Percentiles rank a stretch among this genome's conserved stretches.
phyloP scores from a whole-genome alignment of 768 basidiomycete species.

The Pulveroboletus sp. region DNA sequence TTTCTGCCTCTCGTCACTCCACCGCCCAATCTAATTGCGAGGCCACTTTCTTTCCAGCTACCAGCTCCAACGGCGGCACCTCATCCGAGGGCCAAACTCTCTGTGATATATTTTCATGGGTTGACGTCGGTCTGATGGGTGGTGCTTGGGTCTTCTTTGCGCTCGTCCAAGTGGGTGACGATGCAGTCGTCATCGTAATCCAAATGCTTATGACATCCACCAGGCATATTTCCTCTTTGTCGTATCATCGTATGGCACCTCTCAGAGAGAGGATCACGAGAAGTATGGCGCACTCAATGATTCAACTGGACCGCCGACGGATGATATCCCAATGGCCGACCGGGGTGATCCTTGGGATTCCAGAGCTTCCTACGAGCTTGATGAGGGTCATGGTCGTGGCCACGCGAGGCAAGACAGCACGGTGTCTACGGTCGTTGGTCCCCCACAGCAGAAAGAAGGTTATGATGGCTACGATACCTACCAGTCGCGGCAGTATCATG shows the following conservation, averaged over 20 bases:
- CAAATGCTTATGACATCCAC: background rate
- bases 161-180: conserved; percentile 63
- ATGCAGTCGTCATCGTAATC: background rate
- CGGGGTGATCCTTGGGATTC: conserved; percentile 73
- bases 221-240: conserved; percentile 52
- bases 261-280: conserved; percentile 77
- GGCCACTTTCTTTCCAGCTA: conserved; percentile 48
- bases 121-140: conserved; percentile 88
- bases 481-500: conserved; percentile 25
- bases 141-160: conserved; percentile 81
- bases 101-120: conserved; percentile 91
- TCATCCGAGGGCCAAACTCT: conserved; percentile 61
- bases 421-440: conserved; percentile 52
- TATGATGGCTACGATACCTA: conserved; percentile 29
- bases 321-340: conserved; percentile 62
- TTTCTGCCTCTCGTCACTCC: conserved; percentile 76
- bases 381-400: conserved; percentile 36
- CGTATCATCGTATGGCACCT: conserved; percentile 61
- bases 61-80: conserved; percentile 29
- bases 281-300: conserved; percentile 76
- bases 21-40: conserved; percentile 70
- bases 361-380: conserved; percentile 45
- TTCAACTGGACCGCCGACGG: conserved; percentile 47
- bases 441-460: conserved; percentile 46
- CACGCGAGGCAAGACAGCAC: conserved; percentile 60